These are phyloP conservation scores for Plasmodium relictum DNA, from an alignment of 169 alveolate genomes.

Conservation along the genomic window DNA sequence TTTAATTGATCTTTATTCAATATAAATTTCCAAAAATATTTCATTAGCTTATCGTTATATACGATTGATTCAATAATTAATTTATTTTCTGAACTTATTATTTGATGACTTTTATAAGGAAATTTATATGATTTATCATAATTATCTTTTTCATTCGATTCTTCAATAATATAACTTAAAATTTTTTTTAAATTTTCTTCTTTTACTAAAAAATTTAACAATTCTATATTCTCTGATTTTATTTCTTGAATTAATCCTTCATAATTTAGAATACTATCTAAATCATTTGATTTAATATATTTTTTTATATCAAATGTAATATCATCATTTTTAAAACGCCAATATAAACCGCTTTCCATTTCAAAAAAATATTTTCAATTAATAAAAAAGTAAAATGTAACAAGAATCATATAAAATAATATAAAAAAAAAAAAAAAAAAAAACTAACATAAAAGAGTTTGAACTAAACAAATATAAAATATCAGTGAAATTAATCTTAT, in stretches of 20 bases:
- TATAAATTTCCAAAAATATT: constrained; percentile 47
- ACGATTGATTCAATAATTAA: constrained; percentile 47
- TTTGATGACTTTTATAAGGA: constrained; percentile 70
- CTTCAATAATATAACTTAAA: constrained; percentile 44
- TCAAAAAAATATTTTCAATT: not conserved
- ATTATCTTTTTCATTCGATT: constrained; percentile 25
- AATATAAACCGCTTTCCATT: constrained; percentile 41
- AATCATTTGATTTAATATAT: constrained; percentile 24
- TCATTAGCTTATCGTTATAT: constrained; percentile 50
- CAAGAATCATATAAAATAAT: too few relatives aligned
- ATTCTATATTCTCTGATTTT: constrained; percentile 37
- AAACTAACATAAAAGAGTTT: too few relatives aligned
- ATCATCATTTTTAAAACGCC: constrained; percentile 31
- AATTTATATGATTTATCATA: constrained; percentile 48
- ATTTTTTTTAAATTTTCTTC: constrained; percentile 53
- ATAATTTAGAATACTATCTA: constrained; percentile 36
- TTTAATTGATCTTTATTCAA: constrained; percentile 57
- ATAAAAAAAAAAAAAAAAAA: too few relatives aligned
- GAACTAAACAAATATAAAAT: too few relatives aligned
- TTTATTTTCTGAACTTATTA: constrained; percentile 57
- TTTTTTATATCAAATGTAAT: constrained; percentile 24
- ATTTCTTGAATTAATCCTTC: constrained; percentile 64
- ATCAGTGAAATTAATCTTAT: too few relatives aligned
- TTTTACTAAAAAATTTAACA: constrained; percentile 25
- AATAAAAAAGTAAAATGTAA: too few relatives aligned